Evolutionary conservation across 148 eudicot species (phyloP), one percentile per base, ranked within the genome.

Genomic region (Polygonum maritimum): DNA sequence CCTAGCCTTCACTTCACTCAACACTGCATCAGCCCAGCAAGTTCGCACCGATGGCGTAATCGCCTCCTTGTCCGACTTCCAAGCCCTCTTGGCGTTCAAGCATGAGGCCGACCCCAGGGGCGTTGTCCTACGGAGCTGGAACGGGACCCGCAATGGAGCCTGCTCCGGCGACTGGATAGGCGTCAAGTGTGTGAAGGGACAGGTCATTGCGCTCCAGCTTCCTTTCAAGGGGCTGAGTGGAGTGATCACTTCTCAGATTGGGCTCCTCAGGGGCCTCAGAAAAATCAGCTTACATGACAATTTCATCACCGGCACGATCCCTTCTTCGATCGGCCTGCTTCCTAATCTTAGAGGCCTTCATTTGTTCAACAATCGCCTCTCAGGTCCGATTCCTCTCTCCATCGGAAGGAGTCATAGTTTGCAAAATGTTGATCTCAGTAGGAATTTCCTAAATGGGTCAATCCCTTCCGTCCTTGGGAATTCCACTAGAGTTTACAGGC

Each of bases 91-190:
- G 22, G 89, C 92, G 19, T 12, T 94, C 21, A 88, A 92, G 63
- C 85, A 75, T 0, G 90, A 88, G 15, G 52, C 86, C 2, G 96
- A 89, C 47, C 72, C 71, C 0, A 81, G 80, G 38, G 88, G 88
- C 36, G 76, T 84, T 21, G 57, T 90, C 18, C 74, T 94, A 7
- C 74, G 72, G 31, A 90, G 86, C 88, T 91, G 97, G 93, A 88
- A 89, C 48, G 86, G 84, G 19, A 80, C 78, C 18, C 79, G 85
- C 18, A 12, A 3, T 65, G 86, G 82, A 54, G 89, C 88, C 21
- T 94, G 98, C 70, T 87, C 94, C 2, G 97, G 95, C 10, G 82
- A 75, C n/a, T 94, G 97, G 97, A 77, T 81, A 3, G 98, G 97
- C 16, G 83, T 94, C 73, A 90, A 81, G 79, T 94, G 98, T 76